phyloP scores from a whole-genome alignment of 257 asterid species.

The Cinchona pubescens region DNA sequence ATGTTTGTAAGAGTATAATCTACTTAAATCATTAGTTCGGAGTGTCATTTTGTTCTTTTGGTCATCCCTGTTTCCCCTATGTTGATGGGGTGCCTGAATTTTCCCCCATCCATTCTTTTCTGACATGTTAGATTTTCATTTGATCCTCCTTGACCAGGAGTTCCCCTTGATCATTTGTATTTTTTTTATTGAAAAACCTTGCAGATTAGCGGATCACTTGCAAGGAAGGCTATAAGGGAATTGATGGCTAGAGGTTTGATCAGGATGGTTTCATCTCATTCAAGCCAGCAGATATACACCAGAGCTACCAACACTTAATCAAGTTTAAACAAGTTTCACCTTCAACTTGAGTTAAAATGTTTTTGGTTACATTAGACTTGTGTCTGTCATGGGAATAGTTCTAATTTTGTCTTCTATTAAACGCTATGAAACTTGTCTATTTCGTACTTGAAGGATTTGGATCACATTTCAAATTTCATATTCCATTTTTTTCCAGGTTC shows the following conservation, averaged over 20 bases:
- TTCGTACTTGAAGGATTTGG: not conserved
- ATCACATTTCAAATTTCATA: not conserved
- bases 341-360: not conserved
- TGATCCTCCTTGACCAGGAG: not conserved
- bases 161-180: not conserved
- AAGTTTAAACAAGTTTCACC: not conserved
- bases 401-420: not conserved
- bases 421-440: not conserved
- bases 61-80: not conserved
- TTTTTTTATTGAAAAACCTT: not conserved
- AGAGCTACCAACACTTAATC: slow-evolving; percentile 81
- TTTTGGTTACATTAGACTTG: not conserved
- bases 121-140: not conserved
- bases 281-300: slow-evolving; percentile 94
- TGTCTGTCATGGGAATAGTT: not conserved
- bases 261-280: slow-evolving; percentile 73
- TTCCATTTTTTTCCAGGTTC: not conserved
- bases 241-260: slow-evolving; percentile 65
- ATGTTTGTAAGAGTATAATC: not conserved
- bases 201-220: slow-evolving; percentile 84
- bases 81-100: not conserved
- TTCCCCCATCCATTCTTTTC: not conserved
- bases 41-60: not conserved
- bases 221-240: slow-evolving; percentile 79
- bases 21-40: not conserved